These are phyloP conservation scores for Coemansia sp. DNA, from an alignment of 192 early-diverging fungal genomes.

Conservation along the genomic window DNA sequence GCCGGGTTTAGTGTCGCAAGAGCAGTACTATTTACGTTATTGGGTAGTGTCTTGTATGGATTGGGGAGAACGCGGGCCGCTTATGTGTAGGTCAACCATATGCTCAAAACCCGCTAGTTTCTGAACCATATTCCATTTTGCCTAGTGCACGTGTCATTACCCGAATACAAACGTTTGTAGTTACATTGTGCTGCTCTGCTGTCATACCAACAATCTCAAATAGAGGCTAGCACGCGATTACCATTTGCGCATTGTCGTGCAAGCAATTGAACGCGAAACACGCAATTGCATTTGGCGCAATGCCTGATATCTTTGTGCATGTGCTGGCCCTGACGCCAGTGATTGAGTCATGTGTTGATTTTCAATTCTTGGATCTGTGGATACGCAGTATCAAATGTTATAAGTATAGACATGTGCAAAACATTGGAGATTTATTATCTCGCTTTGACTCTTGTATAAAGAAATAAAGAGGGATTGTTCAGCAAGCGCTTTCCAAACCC, in stretches of 20 bases:
- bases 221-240: slow-evolving; percentile 11
- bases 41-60: neutral
- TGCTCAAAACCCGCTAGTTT: slow-evolving; percentile 29
- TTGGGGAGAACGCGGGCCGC: slow-evolving; percentile 13
- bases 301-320: slow-evolving; percentile 21
- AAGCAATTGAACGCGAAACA: slow-evolving; percentile 44
- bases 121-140: slow-evolving; percentile 14
- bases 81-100: slow-evolving; percentile 25
- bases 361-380: too few species aligned
- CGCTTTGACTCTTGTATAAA: too few species aligned
- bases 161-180: slow-evolving; percentile 43
- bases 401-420: too few species aligned
- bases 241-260: slow-evolving; percentile 6
- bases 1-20: slow-evolving; percentile 5
- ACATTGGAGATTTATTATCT: too few species aligned
- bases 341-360: neutral
- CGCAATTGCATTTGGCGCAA: slow-evolving; percentile 13
- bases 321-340: slow-evolving; percentile 20
- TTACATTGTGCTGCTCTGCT: slow-evolving; percentile 10
- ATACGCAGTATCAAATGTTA: too few species aligned
- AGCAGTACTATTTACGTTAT: neutral
- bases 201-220: slow-evolving; percentile 13
- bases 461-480: too few species aligned
- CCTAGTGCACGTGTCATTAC: slow-evolving; percentile 21
- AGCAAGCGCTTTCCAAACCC: too few species aligned